Evolutionary conservation across 352 stramenopile genomes (phyloP).

Genomic region (Globisporangium abappressorium): DNA sequence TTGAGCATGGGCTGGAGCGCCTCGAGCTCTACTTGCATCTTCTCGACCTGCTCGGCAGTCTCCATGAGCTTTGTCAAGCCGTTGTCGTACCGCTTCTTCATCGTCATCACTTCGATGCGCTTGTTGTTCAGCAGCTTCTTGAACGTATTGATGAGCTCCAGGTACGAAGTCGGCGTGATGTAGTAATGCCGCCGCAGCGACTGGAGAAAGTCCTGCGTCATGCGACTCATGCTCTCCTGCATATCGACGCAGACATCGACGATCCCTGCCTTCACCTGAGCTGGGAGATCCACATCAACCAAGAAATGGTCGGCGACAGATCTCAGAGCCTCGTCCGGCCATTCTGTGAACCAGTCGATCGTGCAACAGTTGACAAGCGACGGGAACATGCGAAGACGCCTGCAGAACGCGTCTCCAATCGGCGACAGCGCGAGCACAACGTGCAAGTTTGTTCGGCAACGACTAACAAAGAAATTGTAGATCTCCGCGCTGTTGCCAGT

Average conservation of each 20-base stretch:
- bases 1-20: slow-evolving; percentile 92
- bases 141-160: slow-evolving; percentile 95
- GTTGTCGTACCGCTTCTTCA: slow-evolving; percentile 92
- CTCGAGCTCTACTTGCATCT: slow-evolving; percentile 93
- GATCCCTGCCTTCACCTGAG: slow-evolving; percentile 77
- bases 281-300: slow-evolving; percentile 81
- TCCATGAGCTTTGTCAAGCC: slow-evolving; percentile 93
- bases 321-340: slow-evolving; percentile 91
- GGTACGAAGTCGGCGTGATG: slow-evolving; percentile 94
- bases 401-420: slow-evolving; percentile 92
- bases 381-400: slow-evolving; percentile 94
- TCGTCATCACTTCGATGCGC: slow-evolving; percentile 87
- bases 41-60: slow-evolving; percentile 91
- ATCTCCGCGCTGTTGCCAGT: slow-evolving; percentile 71
- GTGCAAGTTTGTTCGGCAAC: slow-evolving; percentile 92
- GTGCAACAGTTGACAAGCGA: slow-evolving; percentile 96
- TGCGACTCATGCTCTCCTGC: slow-evolving; percentile 88
- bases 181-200: slow-evolving; percentile 93
- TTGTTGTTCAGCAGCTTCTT: slow-evolving; percentile 92
- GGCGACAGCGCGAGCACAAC: slow-evolving; percentile 92
- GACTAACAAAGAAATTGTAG: slow-evolving; percentile 91
- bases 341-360: slow-evolving; percentile 97
- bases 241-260: slow-evolving; percentile 95
- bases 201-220: slow-evolving; percentile 83
- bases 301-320: slow-evolving; percentile 93